phyloP scores from a whole-genome alignment of 2,329 filamentous ascomycete genomes.

The Alternaria solani region DNA sequence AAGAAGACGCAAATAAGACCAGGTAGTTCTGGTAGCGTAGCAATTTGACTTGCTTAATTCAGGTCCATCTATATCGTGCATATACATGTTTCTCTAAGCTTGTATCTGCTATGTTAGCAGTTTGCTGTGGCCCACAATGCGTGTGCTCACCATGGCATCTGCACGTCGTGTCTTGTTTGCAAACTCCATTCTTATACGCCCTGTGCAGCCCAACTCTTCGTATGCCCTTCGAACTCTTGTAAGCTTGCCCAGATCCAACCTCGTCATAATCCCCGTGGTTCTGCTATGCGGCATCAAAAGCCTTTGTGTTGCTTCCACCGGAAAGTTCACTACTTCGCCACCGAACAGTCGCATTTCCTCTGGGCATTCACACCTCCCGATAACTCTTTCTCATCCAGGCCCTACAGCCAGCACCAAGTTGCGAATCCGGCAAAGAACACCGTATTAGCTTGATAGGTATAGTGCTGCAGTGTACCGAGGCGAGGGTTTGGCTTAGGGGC shows the following conservation, averaged over 20 bases:
- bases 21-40: not conserved
- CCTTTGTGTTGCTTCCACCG: not conserved
- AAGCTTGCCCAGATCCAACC: not conserved
- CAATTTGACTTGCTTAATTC: not conserved
- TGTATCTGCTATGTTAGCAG: not conserved
- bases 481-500: conserved; percentile 9
- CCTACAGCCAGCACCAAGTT: conserved; percentile 23
- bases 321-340: not conserved
- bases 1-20: not conserved
- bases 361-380: not conserved
- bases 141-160: not conserved
- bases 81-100: not conserved
- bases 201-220: not conserved
- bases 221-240: not conserved
- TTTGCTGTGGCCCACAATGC: not conserved
- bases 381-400: not conserved
- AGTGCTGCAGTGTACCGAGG: conserved; percentile 19
- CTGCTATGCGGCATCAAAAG: not conserved
- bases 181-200: not conserved
- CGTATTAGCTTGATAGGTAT: conserved; percentile 26
- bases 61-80: not conserved
- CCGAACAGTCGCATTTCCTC: not conserved
- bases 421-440: conserved; percentile 28
- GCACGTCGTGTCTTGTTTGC: not conserved
- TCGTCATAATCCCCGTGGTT: not conserved